Conservation (phyloP, 768 basidiomycete genomes). For the Asterophora parasitica region DNA sequence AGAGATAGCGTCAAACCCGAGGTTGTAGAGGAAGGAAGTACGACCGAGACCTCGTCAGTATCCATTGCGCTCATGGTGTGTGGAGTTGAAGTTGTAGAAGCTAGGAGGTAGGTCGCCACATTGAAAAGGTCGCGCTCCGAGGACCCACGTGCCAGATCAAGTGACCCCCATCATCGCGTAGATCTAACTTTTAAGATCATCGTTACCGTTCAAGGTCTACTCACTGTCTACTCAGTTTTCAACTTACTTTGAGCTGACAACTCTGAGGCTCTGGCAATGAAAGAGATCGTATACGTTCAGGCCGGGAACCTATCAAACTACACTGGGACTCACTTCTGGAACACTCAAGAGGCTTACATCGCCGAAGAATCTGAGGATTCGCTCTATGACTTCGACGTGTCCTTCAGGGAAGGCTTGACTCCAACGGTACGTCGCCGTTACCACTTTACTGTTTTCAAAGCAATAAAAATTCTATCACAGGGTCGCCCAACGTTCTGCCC, state of each 20-base stretch:
- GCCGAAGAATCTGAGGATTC: slow-evolving; percentile 39
- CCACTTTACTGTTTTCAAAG: background rate
- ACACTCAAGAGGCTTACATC: slow-evolving; percentile 71
- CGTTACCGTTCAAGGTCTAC: no score
- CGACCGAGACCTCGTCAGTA: slow-evolving; percentile 71
- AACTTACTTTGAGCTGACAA: background rate
- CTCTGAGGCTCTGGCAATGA: slow-evolving; percentile 53
- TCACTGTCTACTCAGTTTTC: background rate
- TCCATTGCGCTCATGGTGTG: slow-evolving; percentile 60
- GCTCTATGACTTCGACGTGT: slow-evolving; percentile 48
- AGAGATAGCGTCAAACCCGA: slow-evolving; percentile 73
- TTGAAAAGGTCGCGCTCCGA: background rate
- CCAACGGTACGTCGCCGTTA: slow-evolving; percentile 35
- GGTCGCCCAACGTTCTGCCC: slow-evolving; percentile 50
- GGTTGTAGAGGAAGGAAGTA: slow-evolving; percentile 63
- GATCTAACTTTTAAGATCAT: no score
- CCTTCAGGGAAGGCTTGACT: slow-evolving; percentile 60
- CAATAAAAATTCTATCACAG: slow-evolving; percentile 25
- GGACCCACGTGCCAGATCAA: no score
- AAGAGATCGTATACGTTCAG: slow-evolving; percentile 76
- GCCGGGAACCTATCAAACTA: slow-evolving; percentile 66
- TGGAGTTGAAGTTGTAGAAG: background rate
- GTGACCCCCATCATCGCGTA: no score
- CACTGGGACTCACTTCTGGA: slow-evolving; percentile 77
- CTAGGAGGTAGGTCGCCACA: background rate